Evolutionary conservation across 257 asterid species (phyloP).

Genomic region (Anisodus acutangulus): DNA sequence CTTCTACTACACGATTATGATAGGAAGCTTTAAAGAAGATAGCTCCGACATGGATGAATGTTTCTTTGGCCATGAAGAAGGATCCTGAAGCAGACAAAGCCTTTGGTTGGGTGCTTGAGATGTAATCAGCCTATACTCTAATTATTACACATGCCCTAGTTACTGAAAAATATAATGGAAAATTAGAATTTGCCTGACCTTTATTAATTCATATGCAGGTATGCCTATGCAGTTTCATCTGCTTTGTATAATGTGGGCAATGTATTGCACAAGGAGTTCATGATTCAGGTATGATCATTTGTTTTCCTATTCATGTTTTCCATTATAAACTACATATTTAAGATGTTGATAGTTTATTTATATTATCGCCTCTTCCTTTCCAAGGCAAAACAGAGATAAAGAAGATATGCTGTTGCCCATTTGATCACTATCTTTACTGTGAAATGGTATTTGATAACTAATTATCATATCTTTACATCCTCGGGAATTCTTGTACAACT

Average conservation of each 20-base stretch:
- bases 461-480: constrained; percentile 13
- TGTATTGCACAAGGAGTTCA: constrained; percentile 82
- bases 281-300: constrained; percentile 77
- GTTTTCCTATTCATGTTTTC: not conserved
- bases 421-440: not conserved
- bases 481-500: not conserved
- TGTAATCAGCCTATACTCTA: constrained; percentile 50
- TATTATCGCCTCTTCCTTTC: not conserved
- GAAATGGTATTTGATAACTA: not conserved
- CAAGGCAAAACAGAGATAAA: constrained; percentile 13
- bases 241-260: constrained; percentile 82
- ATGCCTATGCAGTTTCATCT: constrained; percentile 89
- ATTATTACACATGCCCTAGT: not conserved
- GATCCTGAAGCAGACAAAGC: constrained; percentile 91
- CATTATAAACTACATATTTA: not conserved
- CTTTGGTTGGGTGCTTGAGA: constrained; percentile 99
- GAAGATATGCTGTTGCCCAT: not conserved
- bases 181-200: not conserved
- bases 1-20: constrained; percentile 31
- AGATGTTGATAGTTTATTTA: not conserved
- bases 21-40: constrained; percentile 76
- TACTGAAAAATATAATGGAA: not conserved
- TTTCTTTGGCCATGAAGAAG: constrained; percentile 86
- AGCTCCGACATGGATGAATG: constrained; percentile 99
- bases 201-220: constrained; percentile 56